These are phyloP conservation scores for Eucalyptus microcorys DNA, from an alignment of 345 rosid species.

Conservation along the genomic window DNA sequence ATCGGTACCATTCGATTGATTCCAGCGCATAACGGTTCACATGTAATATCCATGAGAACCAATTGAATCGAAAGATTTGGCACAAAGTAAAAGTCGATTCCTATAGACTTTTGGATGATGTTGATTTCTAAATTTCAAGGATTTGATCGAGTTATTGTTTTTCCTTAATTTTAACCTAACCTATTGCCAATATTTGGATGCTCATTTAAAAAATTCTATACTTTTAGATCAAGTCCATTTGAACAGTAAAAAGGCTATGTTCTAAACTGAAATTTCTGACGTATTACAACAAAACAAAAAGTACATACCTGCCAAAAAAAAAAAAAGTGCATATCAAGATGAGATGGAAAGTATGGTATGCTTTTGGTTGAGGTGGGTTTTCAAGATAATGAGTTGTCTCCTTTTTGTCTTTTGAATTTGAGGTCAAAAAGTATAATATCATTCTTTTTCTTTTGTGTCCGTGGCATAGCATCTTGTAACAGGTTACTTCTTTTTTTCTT, in stretches of 20 bases:
- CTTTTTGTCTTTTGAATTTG: background rate
- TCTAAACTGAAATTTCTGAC: background rate
- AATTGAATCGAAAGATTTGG: background rate
- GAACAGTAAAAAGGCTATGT: background rate
- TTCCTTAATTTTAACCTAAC: background rate
- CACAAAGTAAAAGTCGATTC: background rate
- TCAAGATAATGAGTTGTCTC: background rate
- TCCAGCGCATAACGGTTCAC: fast-evolving
- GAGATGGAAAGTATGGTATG: background rate
- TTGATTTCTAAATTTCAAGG: background rate
- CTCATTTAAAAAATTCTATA: background rate
- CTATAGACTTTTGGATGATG: background rate
- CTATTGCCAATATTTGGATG: background rate
- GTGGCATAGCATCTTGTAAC: background rate
- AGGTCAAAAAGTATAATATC: background rate
- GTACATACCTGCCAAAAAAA: too few species aligned
- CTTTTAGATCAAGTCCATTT: background rate
- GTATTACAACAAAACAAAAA: background rate
- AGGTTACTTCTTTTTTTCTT: background rate
- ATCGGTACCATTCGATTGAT: background rate
- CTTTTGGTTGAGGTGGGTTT: background rate
- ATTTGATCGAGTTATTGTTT: background rate
- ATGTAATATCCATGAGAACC: fast-evolving
- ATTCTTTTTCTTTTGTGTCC: background rate
- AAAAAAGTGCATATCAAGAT: background rate